phyloP scores from a whole-genome alignment of 495 filamentous ascomycete species.

The Lentithecium fluviatile region DNA sequence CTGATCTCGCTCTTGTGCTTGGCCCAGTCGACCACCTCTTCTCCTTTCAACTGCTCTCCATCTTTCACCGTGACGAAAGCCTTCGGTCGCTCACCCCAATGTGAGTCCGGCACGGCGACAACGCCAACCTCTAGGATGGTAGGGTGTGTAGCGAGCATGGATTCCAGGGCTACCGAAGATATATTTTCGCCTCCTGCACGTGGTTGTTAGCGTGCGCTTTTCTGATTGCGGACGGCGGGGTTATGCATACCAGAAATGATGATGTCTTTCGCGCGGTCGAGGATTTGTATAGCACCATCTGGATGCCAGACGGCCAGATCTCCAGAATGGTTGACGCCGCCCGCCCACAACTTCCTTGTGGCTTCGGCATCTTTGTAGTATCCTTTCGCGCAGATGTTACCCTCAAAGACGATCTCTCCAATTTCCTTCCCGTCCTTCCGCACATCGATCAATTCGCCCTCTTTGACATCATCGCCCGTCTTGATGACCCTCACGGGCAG shows the following conservation, averaged over 20 bases:
- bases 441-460: slow-evolving; percentile 72
- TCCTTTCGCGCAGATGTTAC: slow-evolving; percentile 88
- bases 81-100: slow-evolving; percentile 95
- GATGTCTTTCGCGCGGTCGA: slow-evolving; percentile 94
- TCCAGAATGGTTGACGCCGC: slow-evolving; percentile 83
- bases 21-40: slow-evolving; percentile 84
- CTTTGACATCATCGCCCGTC: slow-evolving; percentile 57
- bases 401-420: slow-evolving; percentile 85
- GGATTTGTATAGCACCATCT: slow-evolving; percentile 86
- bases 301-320: slow-evolving; percentile 90
- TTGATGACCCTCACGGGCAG: slow-evolving; percentile 82
- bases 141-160: slow-evolving; percentile 87
- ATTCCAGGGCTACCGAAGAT: slow-evolving; percentile 86
- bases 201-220: not conserved
- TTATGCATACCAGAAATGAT: slow-evolving; percentile 87
- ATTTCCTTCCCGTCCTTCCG: slow-evolving; percentile 79
- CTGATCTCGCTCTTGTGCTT: slow-evolving; percentile 73
- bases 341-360: slow-evolving; percentile 81
- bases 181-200: slow-evolving; percentile 91
- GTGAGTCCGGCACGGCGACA: slow-evolving; percentile 81
- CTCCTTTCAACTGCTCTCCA: slow-evolving; percentile 58
- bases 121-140: slow-evolving; percentile 87
- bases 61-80: slow-evolving; percentile 80
- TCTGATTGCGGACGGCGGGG: not conserved
- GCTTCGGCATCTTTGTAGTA: slow-evolving; percentile 91